Percentiles rank a stretch among this genome's conserved stretches.
phyloP scores from a whole-genome alignment of 768 basidiomycete genomes.

The Coprinopsis cinerea region DNA sequence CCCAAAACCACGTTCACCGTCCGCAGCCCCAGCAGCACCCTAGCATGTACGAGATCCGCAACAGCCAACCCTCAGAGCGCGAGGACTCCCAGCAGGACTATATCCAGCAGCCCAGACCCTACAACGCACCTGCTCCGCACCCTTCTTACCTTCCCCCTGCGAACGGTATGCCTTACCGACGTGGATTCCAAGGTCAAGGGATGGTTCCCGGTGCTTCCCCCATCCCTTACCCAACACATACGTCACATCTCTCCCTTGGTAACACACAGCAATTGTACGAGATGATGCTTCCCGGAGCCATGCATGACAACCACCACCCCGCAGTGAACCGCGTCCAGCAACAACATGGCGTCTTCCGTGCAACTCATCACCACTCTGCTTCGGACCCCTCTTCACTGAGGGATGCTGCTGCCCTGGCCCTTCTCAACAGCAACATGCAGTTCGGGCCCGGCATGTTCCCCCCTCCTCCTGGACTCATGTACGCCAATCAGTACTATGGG shows the following conservation, averaged over 20 bases:
- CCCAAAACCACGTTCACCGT: slow-evolving; percentile 43
- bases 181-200: slow-evolving; percentile 49
- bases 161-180: too few relatives aligned
- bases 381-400: slow-evolving; percentile 76
- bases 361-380: slow-evolving; percentile 74
- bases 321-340: slow-evolving; percentile 75
- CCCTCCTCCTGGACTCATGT: slow-evolving; percentile 46
- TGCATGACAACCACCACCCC: slow-evolving; percentile 54
- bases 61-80: slow-evolving; percentile 26
- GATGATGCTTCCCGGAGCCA: slow-evolving; percentile 62
- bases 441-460: slow-evolving; percentile 59
- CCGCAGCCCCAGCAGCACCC: slow-evolving; percentile 47
- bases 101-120: slow-evolving; percentile 37
- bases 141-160: slow-evolving; percentile 46
- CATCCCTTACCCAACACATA: slow-evolving; percentile 52
- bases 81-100: slow-evolving; percentile 54
- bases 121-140: slow-evolving; percentile 29
- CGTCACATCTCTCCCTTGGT: slow-evolving; percentile 65
- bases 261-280: slow-evolving; percentile 76
- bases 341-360: slow-evolving; percentile 69
- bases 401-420: slow-evolving; percentile 60
- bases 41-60: slow-evolving; percentile 26
- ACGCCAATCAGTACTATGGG: slow-evolving; percentile 65
- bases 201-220: slow-evolving; percentile 47
- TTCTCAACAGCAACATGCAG: slow-evolving; percentile 51